Evolutionary conservation across 768 basidiomycete species (phyloP).

Genomic region (Coprinopsis sp.): DNA sequence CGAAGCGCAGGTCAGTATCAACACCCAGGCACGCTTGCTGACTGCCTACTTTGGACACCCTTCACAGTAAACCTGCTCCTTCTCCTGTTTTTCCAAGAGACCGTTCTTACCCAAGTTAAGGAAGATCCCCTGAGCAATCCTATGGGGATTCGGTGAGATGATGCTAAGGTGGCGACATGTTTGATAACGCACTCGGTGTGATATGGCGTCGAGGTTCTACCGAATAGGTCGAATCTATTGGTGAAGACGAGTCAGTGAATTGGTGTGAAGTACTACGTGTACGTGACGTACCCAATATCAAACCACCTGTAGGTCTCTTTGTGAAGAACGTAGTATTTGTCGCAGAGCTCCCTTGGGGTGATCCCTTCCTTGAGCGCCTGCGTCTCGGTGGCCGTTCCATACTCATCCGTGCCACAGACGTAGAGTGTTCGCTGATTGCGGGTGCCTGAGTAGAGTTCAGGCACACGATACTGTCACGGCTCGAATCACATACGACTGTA

Average conservation of each 20-base stretch:
- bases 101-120: slow-evolving; percentile 74
- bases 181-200: slow-evolving; percentile 71
- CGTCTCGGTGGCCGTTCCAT: slow-evolving; percentile 99
- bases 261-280: background rate
- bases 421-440: slow-evolving; percentile 88
- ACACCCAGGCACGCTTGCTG: too few species aligned
- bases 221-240: slow-evolving; percentile 88
- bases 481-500: slow-evolving; percentile 50
- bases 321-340: slow-evolving; percentile 87
- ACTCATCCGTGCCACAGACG: slow-evolving; percentile 98
- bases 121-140: slow-evolving; percentile 91
- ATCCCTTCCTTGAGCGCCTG: slow-evolving; percentile 88
- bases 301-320: slow-evolving; percentile 97
- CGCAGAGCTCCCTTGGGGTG: slow-evolving; percentile 75
- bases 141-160: slow-evolving; percentile 26
- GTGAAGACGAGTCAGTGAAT: slow-evolving; percentile 4
- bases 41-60: slow-evolving; percentile 70
- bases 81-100: slow-evolving; percentile 75
- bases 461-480: slow-evolving; percentile 6
- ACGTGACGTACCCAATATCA: slow-evolving; percentile 69
- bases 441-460: slow-evolving; percentile 38
- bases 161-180: background rate
- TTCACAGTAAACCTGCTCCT: slow-evolving; percentile 94
- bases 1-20: background rate
- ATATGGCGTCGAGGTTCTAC: slow-evolving; percentile 83